Evolutionary conservation across 495 filamentous ascomycete genomes (phyloP).

Genomic region (Massariosphaeria phaeospora): DNA sequence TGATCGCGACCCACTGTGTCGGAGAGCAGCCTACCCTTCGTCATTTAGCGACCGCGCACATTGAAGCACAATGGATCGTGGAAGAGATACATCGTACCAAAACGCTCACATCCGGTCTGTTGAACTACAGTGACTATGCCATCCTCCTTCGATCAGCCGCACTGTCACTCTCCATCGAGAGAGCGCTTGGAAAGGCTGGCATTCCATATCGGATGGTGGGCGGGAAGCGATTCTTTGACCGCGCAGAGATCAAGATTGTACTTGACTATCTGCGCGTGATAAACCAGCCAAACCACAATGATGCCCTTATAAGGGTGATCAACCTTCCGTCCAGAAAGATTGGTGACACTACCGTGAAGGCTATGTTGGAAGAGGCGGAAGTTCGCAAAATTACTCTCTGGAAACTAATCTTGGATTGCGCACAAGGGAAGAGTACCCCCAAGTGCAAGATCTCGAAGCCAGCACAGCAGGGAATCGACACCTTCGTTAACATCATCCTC

Average conservation of each 20-base stretch:
- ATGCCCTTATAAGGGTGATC: slow-evolving; percentile 78
- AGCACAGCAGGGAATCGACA: slow-evolving; percentile 60
- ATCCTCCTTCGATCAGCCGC: slow-evolving; percentile 80
- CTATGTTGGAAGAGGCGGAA: slow-evolving; percentile 67
- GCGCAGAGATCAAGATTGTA: slow-evolving; percentile 81
- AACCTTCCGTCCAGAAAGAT: slow-evolving; percentile 79
- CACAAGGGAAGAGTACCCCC: slow-evolving; percentile 61
- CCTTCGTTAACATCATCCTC: slow-evolving; percentile 59
- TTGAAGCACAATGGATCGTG: slow-evolving; percentile 85
- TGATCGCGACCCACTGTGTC: slow-evolving; percentile 74
- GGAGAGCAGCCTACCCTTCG: slow-evolving; percentile 83
- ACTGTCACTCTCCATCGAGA: slow-evolving; percentile 80
- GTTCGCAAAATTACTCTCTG: slow-evolving; percentile 64
- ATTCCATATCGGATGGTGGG: slow-evolving; percentile 94
- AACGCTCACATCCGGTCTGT: slow-evolving; percentile 64
- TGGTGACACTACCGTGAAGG: slow-evolving; percentile 73
- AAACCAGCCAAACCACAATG: slow-evolving; percentile 80
- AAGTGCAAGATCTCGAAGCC: slow-evolving; percentile 64
- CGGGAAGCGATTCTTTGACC: slow-evolving; percentile 87
- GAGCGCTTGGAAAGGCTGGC: slow-evolving; percentile 75
- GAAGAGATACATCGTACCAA: slow-evolving; percentile 71
- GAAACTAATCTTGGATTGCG: slow-evolving; percentile 62
- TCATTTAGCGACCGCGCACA: slow-evolving; percentile 62
- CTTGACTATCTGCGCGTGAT: slow-evolving; percentile 87
- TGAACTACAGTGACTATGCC: slow-evolving; percentile 74